A percentile compares a stretch with the other conserved stretches of the same genome.
These are phyloP conservation scores for Globisporangium alternatum DNA, from an alignment of 352 stramenopile species.

Conservation along the genomic window DNA sequence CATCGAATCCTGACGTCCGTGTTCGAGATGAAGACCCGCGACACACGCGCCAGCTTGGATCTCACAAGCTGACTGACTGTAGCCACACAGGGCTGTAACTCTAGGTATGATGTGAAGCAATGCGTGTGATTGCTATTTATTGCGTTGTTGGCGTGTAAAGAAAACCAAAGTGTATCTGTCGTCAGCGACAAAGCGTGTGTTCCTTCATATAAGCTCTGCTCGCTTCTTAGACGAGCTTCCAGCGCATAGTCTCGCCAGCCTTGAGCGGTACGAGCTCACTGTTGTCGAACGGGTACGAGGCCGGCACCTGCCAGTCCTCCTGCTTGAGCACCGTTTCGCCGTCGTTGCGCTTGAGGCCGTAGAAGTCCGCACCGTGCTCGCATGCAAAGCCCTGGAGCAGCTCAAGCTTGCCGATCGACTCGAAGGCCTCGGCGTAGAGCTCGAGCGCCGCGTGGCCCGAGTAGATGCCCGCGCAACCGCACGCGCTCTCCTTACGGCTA, in stretches of 20 bases:
- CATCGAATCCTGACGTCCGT: slow-evolving; percentile 60
- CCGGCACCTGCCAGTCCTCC: slow-evolving; percentile 89
- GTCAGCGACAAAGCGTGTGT: background rate
- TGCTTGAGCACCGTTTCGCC: slow-evolving; percentile 86
- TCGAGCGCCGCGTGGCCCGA: slow-evolving; percentile 95
- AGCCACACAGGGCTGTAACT: background rate
- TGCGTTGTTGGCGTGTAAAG: background rate
- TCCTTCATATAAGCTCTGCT: background rate
- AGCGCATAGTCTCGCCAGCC: slow-evolving; percentile 90
- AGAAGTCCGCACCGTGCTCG: slow-evolving; percentile 95
- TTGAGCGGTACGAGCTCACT: slow-evolving; percentile 89
- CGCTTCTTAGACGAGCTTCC: slow-evolving; percentile 64
- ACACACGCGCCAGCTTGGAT: slow-evolving; percentile 43
- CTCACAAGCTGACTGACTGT: slow-evolving; percentile 19
- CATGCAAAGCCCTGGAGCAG: slow-evolving; percentile 94
- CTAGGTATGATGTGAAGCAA: background rate
- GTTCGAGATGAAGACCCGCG: slow-evolving; percentile 63
- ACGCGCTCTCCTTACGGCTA: slow-evolving; percentile 89
- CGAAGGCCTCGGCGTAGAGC: slow-evolving; percentile 98
- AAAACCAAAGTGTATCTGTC: background rate
- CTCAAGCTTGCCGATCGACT: slow-evolving; percentile 90
- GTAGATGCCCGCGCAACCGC: slow-evolving; percentile 96
- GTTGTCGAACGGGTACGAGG: slow-evolving; percentile 89
- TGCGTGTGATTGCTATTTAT: slow-evolving; percentile 9
- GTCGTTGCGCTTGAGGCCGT: slow-evolving; percentile 92